Evolutionary conservation across 2,329 filamentous ascomycete genomes (phyloP).

Genomic region (Apiospora marii): DNA sequence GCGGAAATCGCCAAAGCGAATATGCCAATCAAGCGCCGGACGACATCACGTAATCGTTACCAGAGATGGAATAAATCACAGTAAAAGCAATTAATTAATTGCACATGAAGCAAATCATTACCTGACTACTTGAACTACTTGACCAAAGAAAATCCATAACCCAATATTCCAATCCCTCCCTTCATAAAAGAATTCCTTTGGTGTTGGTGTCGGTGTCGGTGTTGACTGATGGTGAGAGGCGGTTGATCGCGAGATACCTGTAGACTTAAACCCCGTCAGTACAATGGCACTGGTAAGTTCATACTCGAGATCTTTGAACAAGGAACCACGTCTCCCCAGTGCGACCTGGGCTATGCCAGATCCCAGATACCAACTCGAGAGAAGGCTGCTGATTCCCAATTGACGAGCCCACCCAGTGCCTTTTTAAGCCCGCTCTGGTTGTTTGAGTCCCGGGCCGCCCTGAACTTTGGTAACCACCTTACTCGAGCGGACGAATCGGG

Average conservation of each 20-base stretch:
- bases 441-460: neutral
- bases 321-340: neutral
- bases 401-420: neutral
- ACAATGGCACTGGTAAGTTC: constrained; percentile 2
- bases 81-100: no score
- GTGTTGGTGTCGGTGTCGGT: neutral
- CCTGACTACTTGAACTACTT: neutral
- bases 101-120: no score
- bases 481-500: neutral
- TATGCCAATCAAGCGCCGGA: no score
- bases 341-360: neutral
- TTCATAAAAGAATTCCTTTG: no score
- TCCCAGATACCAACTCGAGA: neutral
- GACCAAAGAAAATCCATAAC: no score
- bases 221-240: neutral
- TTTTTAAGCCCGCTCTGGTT: neutral
- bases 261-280: constrained; percentile 1
- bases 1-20: no score
- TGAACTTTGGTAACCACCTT: neutral
- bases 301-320: constrained; percentile 11
- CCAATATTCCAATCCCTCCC: no score
- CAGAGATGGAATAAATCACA: no score
- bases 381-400: neutral
- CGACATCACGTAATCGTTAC: no score
- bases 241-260: neutral